Conservation (phyloP, 2,329 filamentous ascomycete genomes). For the Ceratocystis eucalypticola region DNA sequence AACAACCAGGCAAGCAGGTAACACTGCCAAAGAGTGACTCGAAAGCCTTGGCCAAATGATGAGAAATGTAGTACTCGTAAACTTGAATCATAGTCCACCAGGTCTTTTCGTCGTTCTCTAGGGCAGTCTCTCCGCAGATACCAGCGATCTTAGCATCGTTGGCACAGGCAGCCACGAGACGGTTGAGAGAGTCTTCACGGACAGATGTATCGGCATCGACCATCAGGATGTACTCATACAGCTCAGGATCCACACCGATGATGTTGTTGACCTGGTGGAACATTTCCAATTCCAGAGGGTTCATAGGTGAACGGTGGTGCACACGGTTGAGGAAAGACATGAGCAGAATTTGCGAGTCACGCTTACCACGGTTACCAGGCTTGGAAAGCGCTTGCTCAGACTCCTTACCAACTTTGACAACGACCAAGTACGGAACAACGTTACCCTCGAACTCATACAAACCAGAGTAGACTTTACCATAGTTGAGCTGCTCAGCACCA, state of each 20-base stretch:
- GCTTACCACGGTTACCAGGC: slow-evolving; percentile 95
- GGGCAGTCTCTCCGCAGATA: slow-evolving; percentile 91
- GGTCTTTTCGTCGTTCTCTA: slow-evolving; percentile 86
- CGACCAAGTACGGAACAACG: slow-evolving; percentile 87
- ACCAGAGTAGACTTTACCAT: slow-evolving; percentile 95
- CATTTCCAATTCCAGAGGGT: slow-evolving; percentile 88
- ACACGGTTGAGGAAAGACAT: slow-evolving; percentile 98
- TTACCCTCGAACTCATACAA: slow-evolving; percentile 96
- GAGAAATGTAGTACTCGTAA: slow-evolving; percentile 98
- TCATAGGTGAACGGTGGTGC: slow-evolving; percentile 88
- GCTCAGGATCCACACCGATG: slow-evolving; percentile 90
- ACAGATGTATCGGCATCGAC: slow-evolving; percentile 96
- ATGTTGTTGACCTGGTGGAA: slow-evolving; percentile 99
- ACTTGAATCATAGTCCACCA: slow-evolving; percentile 99
- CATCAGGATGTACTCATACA: slow-evolving; percentile 96
- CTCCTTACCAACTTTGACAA: slow-evolving; percentile 95
- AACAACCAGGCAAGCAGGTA: slow-evolving; percentile 98
- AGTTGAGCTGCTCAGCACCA: slow-evolving; percentile 87
- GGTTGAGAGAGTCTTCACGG: slow-evolving; percentile 78
- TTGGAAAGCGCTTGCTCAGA: slow-evolving; percentile 84
- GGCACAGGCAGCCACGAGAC: slow-evolving; percentile 80
- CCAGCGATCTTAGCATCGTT: slow-evolving; percentile 93
- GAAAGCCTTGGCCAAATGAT: slow-evolving; percentile 92
- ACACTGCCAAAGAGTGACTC: slow-evolving; percentile 96
- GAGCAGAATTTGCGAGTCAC: slow-evolving; percentile 88